Percentiles rank a stretch among this genome's conserved stretches.
Conservation (phyloP, 805 yeast genomes). For the Lachancea quebecensis region DNA sequence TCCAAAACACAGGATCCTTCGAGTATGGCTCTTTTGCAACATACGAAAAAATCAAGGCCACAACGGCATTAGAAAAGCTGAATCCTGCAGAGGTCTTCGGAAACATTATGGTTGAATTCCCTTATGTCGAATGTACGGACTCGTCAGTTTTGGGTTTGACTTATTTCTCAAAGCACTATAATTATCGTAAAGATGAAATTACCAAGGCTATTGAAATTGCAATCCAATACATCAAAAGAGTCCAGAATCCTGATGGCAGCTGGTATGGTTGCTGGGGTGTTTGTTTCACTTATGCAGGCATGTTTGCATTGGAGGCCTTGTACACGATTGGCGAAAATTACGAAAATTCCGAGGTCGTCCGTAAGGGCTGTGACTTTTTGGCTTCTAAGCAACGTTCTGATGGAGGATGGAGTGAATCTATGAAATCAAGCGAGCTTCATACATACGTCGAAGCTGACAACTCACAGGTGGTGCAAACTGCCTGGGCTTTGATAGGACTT, state of each 20-base stretch:
- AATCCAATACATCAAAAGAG: conserved; percentile 56
- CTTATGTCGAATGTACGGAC: conserved; percentile 97
- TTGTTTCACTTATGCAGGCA: conserved; percentile 90
- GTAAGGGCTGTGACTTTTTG: conserved; percentile 79
- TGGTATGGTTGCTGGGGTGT: conserved; percentile 99
- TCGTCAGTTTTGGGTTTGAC: conserved; percentile 86
- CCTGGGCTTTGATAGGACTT: conserved; percentile 87
- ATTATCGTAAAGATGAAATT: conserved; percentile 62
- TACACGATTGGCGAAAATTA: conserved; percentile 61
- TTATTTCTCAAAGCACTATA: conserved; percentile 59
- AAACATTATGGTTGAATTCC: conserved; percentile 96
- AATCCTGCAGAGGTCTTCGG: conserved; percentile 98
- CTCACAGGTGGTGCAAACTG: conserved; percentile 78
- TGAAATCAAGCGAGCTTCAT: conserved; percentile 80
- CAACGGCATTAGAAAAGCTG: conserved; percentile 64
- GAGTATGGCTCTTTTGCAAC: conserved; percentile 91
- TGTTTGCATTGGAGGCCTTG: conserved; percentile 96
- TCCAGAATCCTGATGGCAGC: conserved; percentile 77
- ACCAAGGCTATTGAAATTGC: conserved; percentile 67
- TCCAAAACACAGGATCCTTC: conserved; percentile 74
- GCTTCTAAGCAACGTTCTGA: conserved; percentile 68
- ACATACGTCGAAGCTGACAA: conserved; percentile 58
- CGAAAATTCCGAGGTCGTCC: conserved; percentile 52
- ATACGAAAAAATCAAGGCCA: conserved; percentile 80
- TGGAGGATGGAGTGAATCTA: conserved; percentile 98